Evolutionary conservation across 345 rosid species (phyloP), one percentile per base, ranked within the genome.

Genomic region (Ceriops zippeliana): DNA sequence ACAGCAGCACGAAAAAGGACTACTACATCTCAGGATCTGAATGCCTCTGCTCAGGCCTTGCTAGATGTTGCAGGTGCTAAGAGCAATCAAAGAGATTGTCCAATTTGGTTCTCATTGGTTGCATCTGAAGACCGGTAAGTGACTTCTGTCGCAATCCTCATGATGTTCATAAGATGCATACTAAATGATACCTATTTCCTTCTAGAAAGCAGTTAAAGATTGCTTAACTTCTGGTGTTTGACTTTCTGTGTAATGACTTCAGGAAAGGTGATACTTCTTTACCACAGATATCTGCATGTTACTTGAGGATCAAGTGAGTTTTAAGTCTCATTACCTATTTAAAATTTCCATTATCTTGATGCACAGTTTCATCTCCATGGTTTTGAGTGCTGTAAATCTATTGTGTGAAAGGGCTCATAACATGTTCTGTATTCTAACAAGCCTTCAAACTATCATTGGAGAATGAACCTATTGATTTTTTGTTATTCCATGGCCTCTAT

Each of bases 101-200:
- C 96, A 62, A 86, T 92, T 78, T 95, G 99, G 98, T 92, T 95
- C 81, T 83, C 96, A n/a, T 82, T 95, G 74, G 84, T 95, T 62
- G 97, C 99, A 38, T 86, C 96, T 42, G 87, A 83, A 72, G 89
- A 90, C 62, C 90, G 84, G 99, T 95, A 82, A 90, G 96, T 73
- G 73, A 49, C 79, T 59, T 32, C 64, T 60, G 38, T 42, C 1
- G 1, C 49, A 42, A 13, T 42, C 49, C 17, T 13, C 49, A 38
- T 58, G 51, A 62, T 61, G 27, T 19, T 21, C 24, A 17, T 47
- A 24, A n/a, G 19, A 53, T 24, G 0, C 42, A 7, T 35, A 6
- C 51, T 31, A 4, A 15, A 34, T 59, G 27, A 32, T 9, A 6
- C 9, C 47, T 10, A 13, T 60, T 10, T 56, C 21, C 52, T 56